A percentile compares a stretch with the other conserved stretches of the same genome.
Evolutionary conservation across 352 stramenopile species (phyloP).

Genomic region (Phytophthora nicotianae): DNA sequence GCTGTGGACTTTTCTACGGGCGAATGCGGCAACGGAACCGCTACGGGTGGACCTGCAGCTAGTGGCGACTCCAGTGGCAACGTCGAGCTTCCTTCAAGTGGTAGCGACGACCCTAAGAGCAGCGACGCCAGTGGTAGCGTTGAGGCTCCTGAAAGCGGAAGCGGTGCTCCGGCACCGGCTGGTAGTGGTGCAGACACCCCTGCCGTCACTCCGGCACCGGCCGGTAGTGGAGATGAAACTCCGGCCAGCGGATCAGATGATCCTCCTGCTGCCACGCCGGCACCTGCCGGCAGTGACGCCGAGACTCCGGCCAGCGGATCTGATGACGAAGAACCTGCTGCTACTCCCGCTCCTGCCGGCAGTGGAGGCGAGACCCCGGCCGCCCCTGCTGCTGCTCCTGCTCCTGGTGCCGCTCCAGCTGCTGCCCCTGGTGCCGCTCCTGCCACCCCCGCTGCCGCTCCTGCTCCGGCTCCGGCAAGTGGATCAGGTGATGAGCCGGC

Average conservation of each 20-base stretch:
- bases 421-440: neutral
- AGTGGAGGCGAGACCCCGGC: neutral
- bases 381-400: neutral
- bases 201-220: conserved; percentile 10
- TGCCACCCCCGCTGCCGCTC: neutral
- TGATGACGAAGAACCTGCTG: neutral
- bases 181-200: conserved; percentile 3
- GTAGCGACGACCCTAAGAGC: neutral
- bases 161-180: neutral
- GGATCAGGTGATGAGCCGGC: conserved; percentile 7
- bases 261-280: neutral
- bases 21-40: conserved; percentile 29
- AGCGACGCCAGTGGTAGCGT: conserved; percentile 14
- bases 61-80: conserved; percentile 11
- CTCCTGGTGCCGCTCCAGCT: too few species aligned
- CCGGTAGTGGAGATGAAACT: neutral
- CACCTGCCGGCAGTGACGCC: conserved; percentile 4
- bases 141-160: neutral
- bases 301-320: conserved; percentile 13
- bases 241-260: conserved; percentile 2
- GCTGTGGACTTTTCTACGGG: conserved; percentile 39
- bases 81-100: conserved; percentile 14
- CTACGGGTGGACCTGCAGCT: neutral
- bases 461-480: neutral
- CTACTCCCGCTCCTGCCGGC: neutral